Evolutionary conservation across 371 early-diverging fungal species (phyloP), one percentile per base, ranked within the genome.

Genomic region (Mucor mucedo): DNA sequence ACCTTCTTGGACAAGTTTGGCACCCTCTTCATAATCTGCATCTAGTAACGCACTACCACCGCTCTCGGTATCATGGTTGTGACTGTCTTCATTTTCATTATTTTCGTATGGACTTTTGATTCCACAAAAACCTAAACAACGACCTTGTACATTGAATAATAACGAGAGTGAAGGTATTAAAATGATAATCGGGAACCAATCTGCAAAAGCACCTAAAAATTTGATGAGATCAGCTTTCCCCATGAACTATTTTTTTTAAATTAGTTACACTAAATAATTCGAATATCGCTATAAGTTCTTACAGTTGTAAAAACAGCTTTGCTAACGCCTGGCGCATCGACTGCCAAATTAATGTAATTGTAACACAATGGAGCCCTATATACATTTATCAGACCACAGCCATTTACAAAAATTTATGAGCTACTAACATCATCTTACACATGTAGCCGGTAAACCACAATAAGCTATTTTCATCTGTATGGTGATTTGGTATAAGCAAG

Each of bases 361-460:
- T 97, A 97, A 65, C 95, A 94, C 53, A 97, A 83, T 4, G 98
- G 97, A 13, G 95, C 93, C 70, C 87, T 87, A 55, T 35, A 40
- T 2, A 11, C 5, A n/a, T 28, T 38, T 50, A 16, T 49, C 30
- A 13, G 28, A 32, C 27, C 21, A 21, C 3, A 42, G 21, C 1
- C 7, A 9, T 35, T 1, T 50, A 27, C 21, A 27, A 30, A 58
- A 27, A 39, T 14, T 21, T 44, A 11, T 14, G 5, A 39, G 29
- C 5, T 29, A 70, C 82, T 68, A 77, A 86, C 83, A 88, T 91
- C 70, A 93, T 81, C 33, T 93, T 86, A 76, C 95, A 95, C 58
- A 97, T 85, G 63, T 97, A 95, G 0, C 92, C 88, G 21, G 93
- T 97, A 55, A 94, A 88, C 76, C 94, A 95, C 41, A 97, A 80